Conservation (phyloP, 176 grass and related monocot species). For the Dactylis glomerata region DNA sequence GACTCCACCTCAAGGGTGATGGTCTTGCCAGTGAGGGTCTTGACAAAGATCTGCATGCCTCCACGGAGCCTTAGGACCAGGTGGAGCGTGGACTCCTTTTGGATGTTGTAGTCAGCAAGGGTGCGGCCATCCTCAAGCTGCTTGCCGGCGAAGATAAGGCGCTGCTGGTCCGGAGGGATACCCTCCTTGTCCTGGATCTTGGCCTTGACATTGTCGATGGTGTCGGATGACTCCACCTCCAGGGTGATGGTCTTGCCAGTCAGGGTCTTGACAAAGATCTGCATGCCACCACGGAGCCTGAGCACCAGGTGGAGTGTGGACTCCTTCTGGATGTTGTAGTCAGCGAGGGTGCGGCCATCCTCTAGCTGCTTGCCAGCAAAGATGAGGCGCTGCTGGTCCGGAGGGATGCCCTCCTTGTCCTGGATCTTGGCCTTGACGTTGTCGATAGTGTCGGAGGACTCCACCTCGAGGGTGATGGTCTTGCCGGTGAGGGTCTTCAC, state of each 20-base stretch:
- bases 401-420: constrained; percentile 69
- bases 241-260: constrained; percentile 78
- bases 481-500: constrained; percentile 53
- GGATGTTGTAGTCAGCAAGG: constrained; percentile 59
- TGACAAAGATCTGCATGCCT: constrained; percentile 65
- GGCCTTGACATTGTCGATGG: constrained; percentile 65
- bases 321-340: constrained; percentile 84
- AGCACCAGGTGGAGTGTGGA: constrained; percentile 64
- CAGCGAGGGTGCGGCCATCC: constrained; percentile 61
- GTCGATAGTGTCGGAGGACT: constrained; percentile 54
- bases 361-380: constrained; percentile 63
- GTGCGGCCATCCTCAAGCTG: constrained; percentile 74
- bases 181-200: constrained; percentile 92
- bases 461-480: constrained; percentile 56
- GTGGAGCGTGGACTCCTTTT: constrained; percentile 74
- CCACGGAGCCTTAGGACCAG: constrained; percentile 34
- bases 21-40: constrained; percentile 74
- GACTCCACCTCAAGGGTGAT: constrained; percentile 62
- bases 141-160: constrained; percentile 59
- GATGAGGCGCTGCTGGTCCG: constrained; percentile 65
- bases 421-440: constrained; percentile 66
- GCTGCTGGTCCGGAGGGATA: constrained; percentile 66
- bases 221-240: constrained; percentile 52
- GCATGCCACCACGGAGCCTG: constrained; percentile 75
- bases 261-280: constrained; percentile 81